A percentile compares a stretch with the other conserved stretches of the same genome.
These are phyloP conservation scores for Suhomyces guaymorum DNA, from an alignment of 1,139 yeast species.

Conservation along the genomic window DNA sequence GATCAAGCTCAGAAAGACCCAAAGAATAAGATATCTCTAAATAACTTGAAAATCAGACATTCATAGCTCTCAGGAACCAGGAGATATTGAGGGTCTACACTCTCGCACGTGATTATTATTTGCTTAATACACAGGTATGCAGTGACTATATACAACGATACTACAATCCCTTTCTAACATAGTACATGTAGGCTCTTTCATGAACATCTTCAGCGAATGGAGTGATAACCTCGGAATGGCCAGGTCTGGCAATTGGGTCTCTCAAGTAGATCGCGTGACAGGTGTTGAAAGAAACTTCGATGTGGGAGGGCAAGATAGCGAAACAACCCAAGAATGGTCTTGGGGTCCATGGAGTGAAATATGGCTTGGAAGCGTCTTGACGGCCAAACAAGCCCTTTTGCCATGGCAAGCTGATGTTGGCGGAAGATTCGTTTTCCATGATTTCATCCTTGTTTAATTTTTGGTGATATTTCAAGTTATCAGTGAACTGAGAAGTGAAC, in stretches of 20 bases:
- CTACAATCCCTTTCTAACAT: constrained; percentile 74
- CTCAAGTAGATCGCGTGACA: constrained; percentile 95
- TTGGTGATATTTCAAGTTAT: constrained; percentile 49
- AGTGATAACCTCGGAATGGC: constrained; percentile 91
- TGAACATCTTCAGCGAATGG: constrained; percentile 85
- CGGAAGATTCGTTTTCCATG: constrained; percentile 55
- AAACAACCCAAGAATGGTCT: constrained; percentile 92
- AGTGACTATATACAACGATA: constrained; percentile 7
- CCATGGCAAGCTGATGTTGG: constrained; percentile 64
- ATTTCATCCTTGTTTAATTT: constrained; percentile 54
- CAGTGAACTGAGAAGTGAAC: constrained; percentile 60
- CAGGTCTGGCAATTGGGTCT: constrained; percentile 97
- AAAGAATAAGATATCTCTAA: too few relatives aligned
- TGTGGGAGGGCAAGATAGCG: constrained; percentile 87
- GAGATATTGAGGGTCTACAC: too few relatives aligned
- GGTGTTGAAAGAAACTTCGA: constrained; percentile 85
- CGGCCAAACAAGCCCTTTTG: constrained; percentile 79
- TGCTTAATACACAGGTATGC: constrained; percentile 8
- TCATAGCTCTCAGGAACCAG: too few relatives aligned
- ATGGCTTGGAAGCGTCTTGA: constrained; percentile 70
- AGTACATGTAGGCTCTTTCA: constrained; percentile 95
- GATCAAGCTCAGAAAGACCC: too few relatives aligned
- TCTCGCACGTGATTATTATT: too few relatives aligned
- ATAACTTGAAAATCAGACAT: too few relatives aligned
- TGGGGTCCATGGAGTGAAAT: constrained; percentile 96